These are phyloP conservation scores for Tuber indicum DNA, from an alignment of 495 filamentous ascomycete genomes.

Conservation along the genomic window DNA sequence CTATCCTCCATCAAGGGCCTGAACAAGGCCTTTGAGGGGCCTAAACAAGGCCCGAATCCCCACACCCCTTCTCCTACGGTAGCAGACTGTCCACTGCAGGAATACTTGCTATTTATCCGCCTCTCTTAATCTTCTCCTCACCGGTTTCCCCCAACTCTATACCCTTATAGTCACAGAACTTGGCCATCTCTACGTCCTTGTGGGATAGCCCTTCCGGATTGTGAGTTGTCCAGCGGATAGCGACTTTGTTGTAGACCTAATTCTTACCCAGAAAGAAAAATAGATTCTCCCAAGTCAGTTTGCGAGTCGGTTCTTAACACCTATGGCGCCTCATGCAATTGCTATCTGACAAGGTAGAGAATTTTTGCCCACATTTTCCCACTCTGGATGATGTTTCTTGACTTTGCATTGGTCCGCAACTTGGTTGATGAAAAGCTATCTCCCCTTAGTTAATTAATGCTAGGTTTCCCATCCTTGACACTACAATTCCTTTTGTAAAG, in stretches of 20 bases:
- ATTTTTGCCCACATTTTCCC: slow-evolving; percentile 33
- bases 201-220: slow-evolving; percentile 60
- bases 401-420: slow-evolving; percentile 35
- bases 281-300: slow-evolving; percentile 2
- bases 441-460: slow-evolving; percentile 13
- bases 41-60: slow-evolving; percentile 27
- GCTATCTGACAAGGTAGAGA: neutral
- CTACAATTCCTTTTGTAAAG: neutral
- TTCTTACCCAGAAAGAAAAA: slow-evolving; percentile 8
- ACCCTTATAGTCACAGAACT: slow-evolving; percentile 58
- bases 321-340: neutral
- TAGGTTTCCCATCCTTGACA: neutral
- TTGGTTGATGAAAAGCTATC: slow-evolving; percentile 37
- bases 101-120: slow-evolving; percentile 8
- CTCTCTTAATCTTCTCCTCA: slow-evolving; percentile 25
- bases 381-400: slow-evolving; percentile 36
- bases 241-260: slow-evolving; percentile 56
- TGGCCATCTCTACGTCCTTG: slow-evolving; percentile 61
- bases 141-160: slow-evolving; percentile 49
- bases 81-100: slow-evolving; percentile 18
- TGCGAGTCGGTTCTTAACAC: neutral
- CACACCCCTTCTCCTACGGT: slow-evolving; percentile 26
- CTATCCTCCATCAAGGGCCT: neutral
- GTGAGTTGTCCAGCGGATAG: slow-evolving; percentile 71
- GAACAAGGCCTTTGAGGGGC: slow-evolving; percentile 17